These are phyloP conservation scores for Ceratocystis variospora DNA, from an alignment of 2,329 filamentous ascomycete genomes.

Conservation along the genomic window DNA sequence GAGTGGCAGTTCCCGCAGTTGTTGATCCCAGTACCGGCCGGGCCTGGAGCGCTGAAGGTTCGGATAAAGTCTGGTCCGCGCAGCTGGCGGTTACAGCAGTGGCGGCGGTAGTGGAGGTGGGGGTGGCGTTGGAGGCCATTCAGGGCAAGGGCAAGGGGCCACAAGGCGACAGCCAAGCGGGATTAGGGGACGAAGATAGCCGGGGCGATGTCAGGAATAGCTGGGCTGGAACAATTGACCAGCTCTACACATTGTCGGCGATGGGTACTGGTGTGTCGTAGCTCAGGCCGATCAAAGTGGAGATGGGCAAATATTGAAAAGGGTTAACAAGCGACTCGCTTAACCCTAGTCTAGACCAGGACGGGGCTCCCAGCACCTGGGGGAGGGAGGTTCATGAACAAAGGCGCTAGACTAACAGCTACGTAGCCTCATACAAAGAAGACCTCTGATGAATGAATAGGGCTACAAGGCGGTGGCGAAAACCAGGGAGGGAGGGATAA, in stretches of 20 bases:
- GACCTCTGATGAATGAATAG: neutral
- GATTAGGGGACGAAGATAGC: neutral
- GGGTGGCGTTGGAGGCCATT: neutral
- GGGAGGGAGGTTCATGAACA: neutral
- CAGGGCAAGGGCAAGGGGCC: neutral
- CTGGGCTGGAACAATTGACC: neutral
- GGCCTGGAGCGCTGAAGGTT: neutral
- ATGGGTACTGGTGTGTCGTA: too few species aligned
- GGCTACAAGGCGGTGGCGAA: neutral
- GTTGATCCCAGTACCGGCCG: neutral
- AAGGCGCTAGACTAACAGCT: neutral
- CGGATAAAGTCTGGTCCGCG: too few species aligned
- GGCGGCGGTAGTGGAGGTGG: neutral
- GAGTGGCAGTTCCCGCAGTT: too few species aligned
- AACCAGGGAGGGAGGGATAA: neutral
- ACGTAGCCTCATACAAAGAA: neutral
- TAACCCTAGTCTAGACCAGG: neutral
- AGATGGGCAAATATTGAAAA: neutral
- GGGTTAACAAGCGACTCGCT: neutral
- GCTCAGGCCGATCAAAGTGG: too few species aligned
- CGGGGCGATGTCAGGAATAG: neutral
- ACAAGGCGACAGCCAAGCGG: neutral
- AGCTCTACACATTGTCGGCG: too few species aligned
- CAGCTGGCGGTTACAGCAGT: too few species aligned
- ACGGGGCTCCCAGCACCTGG: neutral